phyloP scores from a whole-genome alignment of 2,329 filamentous ascomycete genomes.

The Beauveria sp. region DNA sequence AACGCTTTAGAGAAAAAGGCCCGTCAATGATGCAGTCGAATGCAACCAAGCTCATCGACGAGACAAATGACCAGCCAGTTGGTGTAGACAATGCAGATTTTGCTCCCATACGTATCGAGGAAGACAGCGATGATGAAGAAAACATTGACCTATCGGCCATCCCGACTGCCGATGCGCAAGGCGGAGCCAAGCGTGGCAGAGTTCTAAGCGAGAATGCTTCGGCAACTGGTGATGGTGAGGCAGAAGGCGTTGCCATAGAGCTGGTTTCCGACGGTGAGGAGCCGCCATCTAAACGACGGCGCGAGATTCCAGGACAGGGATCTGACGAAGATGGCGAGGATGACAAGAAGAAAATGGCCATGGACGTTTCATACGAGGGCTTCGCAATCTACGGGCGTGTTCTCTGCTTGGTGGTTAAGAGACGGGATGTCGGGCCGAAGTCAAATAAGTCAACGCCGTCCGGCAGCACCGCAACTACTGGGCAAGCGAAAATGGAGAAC shows the following conservation, averaged over 20 bases:
- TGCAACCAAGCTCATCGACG: constrained; percentile 52
- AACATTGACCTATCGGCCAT: constrained; percentile 27
- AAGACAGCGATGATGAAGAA: constrained; percentile 37
- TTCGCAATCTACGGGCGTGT: constrained; percentile 94
- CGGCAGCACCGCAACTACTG: constrained; percentile 21
- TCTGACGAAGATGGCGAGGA: constrained; percentile 35
- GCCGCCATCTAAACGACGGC: constrained; percentile 38
- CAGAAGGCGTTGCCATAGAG: constrained; percentile 25
- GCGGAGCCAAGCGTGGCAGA: constrained; percentile 24
- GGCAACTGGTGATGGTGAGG: constrained; percentile 16
- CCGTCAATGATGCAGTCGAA: constrained; percentile 51
- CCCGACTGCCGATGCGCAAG: constrained; percentile 19
- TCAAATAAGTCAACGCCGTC: constrained; percentile 25
- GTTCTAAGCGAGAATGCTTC: constrained; percentile 15
- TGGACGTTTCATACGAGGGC: constrained; percentile 86
- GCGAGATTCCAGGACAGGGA: constrained; percentile 24
- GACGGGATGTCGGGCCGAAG: constrained; percentile 57
- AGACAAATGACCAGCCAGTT: constrained; percentile 44
- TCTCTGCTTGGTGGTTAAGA: constrained; percentile 80
- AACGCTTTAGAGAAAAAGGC: constrained; percentile 58
- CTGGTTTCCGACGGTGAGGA: constrained; percentile 32
- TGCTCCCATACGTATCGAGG: constrained; percentile 33
- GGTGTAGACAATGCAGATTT: constrained; percentile 40
- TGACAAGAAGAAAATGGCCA: constrained; percentile 84
- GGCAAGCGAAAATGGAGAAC: constrained; percentile 57